Evolutionary conservation across 2,329 filamentous ascomycete species (phyloP).

Genomic region (Botrytis tulipae): DNA sequence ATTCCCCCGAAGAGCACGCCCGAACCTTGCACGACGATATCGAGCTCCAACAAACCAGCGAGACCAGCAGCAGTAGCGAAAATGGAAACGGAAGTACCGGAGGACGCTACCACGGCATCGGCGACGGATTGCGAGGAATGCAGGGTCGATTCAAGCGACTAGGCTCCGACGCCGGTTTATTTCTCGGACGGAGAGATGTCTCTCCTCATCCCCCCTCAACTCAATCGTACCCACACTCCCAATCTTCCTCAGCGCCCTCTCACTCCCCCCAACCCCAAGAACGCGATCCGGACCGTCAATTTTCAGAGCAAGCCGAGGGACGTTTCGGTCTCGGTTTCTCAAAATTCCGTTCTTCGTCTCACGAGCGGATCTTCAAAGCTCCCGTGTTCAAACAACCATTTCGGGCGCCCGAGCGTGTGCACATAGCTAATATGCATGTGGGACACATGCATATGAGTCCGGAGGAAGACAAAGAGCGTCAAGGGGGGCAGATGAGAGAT

Average conservation of each 20-base stretch:
- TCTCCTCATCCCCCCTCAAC: neutral
- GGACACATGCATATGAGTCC: neutral
- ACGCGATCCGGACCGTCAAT: neutral
- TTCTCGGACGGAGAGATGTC: neutral
- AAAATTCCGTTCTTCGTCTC: neutral
- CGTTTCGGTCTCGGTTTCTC: neutral
- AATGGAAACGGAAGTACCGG: neutral
- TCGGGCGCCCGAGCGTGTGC: neutral
- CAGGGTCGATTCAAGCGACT: conserved; percentile 11
- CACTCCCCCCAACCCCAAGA: neutral
- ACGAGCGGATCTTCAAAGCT: neutral
- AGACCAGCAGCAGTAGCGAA: neutral
- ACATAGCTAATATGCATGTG: conserved; percentile 12
- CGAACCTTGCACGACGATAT: neutral
- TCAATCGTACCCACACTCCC: neutral
- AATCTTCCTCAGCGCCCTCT: neutral
- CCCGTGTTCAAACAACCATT: neutral
- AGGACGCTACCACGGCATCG: neutral
- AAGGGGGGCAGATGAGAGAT: neutral
- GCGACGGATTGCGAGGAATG: conserved; percentile 3
- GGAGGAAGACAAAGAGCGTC: neutral
- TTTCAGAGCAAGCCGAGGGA: neutral
- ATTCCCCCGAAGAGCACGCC: neutral
- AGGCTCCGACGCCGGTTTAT: neutral
- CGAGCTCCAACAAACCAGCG: conserved; percentile 3